Percentiles rank a stretch among this genome's conserved stretches.
phyloP scores from a whole-genome alignment of 1,139 yeast genomes.

The Blastobotrys capitulatus region DNA sequence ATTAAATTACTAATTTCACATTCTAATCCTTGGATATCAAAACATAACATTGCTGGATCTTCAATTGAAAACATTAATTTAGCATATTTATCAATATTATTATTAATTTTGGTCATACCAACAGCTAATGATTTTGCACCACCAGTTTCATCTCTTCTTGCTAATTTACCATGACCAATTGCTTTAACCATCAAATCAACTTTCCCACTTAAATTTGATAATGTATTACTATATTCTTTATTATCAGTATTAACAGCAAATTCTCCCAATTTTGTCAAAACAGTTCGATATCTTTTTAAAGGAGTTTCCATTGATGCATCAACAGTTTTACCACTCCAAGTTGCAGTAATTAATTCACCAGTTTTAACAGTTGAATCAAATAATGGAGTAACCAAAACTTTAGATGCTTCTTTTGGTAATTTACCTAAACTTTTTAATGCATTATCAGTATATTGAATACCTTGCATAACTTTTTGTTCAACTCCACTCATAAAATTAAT shows the following conservation, averaged over 20 bases:
- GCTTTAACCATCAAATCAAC: neutral
- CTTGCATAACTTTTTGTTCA: neutral
- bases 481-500: neutral
- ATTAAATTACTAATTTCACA: neutral
- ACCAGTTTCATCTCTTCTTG: neutral
- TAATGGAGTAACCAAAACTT: constrained; percentile 1
- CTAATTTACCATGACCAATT: neutral
- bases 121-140: neutral
- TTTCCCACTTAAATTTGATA: neutral
- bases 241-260: neutral
- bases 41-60: neutral
- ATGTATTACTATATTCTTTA: neutral
- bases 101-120: neutral
- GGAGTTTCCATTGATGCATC: neutral
- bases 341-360: constrained; percentile 5
- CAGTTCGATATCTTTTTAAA: neutral
- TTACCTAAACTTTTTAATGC: neutral
- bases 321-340: constrained; percentile 3
- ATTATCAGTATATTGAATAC: neutral
- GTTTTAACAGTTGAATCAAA: neutral
- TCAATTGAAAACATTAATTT: neutral
- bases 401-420: neutral
- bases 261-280: neutral
- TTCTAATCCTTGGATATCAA: neutral
- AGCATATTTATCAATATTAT: neutral